Evolutionary conservation across 1,284 basidiomycete species (phyloP), one percentile per base, ranked within the genome.

Genomic region (Phenoliferia sp.): DNA sequence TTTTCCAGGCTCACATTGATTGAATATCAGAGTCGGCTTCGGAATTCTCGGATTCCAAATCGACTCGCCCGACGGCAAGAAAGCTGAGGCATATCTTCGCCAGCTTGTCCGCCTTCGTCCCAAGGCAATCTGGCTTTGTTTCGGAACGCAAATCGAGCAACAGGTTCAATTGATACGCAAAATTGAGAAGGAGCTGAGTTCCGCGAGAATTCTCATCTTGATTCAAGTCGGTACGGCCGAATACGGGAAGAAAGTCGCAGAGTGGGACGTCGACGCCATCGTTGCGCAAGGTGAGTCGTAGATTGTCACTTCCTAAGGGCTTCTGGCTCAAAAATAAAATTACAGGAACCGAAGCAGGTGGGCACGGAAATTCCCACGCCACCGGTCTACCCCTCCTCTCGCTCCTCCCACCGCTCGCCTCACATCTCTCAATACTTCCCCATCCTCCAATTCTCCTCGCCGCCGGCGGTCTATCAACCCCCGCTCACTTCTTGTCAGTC

Each of bases 11-110:
- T 22, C 39, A 12, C 16, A 1, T 29, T n/a, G 10, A 29, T 28
- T 5, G n/a, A 15, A 0, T 3, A n/a, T n/a, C 32, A 72, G 70
- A 1, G 17, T 69, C 44, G 68, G 68, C 3, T 22, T 66, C 36
- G 70, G 70, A 6, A 33, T 72, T 33, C 31, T 64, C n/a, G 48
- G 55, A 3, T 72, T 61, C 61, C 57, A 58, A 26, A 44, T 66
- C 33, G 70, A 72, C 22, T 0, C 15, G 3, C 66, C 67, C 6
- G 12, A 62, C 31, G 31, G 63, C 2, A 17, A 32, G 6, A 2
- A 35, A 3, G 3, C 58, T 2, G 5, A 29, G 26, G 63, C 58
- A 44, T 65, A 64, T 56, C 63, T 71, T 0, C 39, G 36, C 9
- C 62, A 61, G 44, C 39, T 67, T 59, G 39, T 67, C 28, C 39